These are phyloP conservation scores for Canna indica DNA, from an alignment of 176 grass and related monocot genomes.

Conservation along the genomic window DNA sequence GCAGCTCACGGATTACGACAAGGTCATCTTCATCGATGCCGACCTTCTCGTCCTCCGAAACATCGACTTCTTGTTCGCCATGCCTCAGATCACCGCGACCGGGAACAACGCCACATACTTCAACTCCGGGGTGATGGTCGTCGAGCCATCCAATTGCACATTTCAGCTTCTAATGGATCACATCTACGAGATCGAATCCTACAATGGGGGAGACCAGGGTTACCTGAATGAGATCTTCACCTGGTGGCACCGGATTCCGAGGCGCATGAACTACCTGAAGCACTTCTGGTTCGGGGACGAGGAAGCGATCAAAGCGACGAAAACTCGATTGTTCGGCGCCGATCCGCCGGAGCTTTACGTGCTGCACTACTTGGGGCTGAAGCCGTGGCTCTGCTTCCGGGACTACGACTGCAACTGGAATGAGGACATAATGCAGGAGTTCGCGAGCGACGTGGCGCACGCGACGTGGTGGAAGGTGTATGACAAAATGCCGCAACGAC, in stretches of 20 bases:
- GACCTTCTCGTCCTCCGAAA: conserved; percentile 16
- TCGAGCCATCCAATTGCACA: conserved; percentile 14
- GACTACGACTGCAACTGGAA: conserved; percentile 21
- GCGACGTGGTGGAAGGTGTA: conserved; percentile 9
- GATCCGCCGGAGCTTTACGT: conserved; percentile 3
- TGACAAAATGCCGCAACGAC: neutral
- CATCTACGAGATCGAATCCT: conserved; percentile 12
- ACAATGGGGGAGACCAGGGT: conserved; percentile 10
- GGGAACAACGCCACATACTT: conserved; percentile 12
- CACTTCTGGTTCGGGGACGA: conserved; percentile 11
- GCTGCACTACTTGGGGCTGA: conserved; percentile 12
- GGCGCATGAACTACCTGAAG: conserved; percentile 11
- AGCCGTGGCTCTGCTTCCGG: conserved; percentile 11
- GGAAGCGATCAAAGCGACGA: neutral
- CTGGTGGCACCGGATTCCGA: conserved; percentile 11
- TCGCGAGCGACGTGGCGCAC: conserved; percentile 13
- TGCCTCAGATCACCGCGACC: conserved; percentile 8
- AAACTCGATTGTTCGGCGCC: conserved; percentile 2
- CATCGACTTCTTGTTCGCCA: conserved; percentile 7
- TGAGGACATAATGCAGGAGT: conserved; percentile 6
- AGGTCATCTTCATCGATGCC: conserved; percentile 13
- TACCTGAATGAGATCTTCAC: conserved; percentile 14
- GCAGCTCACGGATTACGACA: conserved; percentile 16
- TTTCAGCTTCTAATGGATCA: conserved; percentile 6
- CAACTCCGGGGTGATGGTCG: conserved; percentile 15